Evolutionary conservation across 2,329 filamentous ascomycete genomes (phyloP), one percentile per base, ranked within the genome.

Genomic region (Penicillium sp.): DNA sequence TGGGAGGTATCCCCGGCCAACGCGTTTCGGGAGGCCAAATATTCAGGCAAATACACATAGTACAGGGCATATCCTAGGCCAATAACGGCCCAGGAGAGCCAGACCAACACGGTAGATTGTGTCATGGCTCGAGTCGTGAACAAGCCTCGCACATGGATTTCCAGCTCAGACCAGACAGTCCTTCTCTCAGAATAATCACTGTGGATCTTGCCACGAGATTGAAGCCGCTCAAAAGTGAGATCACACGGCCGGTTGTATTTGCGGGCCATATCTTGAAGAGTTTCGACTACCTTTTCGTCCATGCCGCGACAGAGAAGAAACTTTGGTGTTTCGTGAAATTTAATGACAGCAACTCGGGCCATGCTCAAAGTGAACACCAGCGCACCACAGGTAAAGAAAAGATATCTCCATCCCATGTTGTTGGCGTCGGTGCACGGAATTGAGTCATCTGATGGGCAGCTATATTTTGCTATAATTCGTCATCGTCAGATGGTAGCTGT

Each of bases 51-150:
- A 64, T 88, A 89, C 47, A 87, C 84, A 56, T 86, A 85, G 64
- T 85, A 89, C 0, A 89, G 72, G 0, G 85, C 85, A 58, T 88
- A 88, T 0, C 82, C 84, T 0, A 88, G 74, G 5, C 85, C 85
- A 36, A 87, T 85, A 1, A 85, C 61, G 0, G 78, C 75, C 85
- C 85, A 88, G 0, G 80, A 83, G 5, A 84, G 59, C 79, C 82
- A 86, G 52, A 88, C 81, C 49, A 88, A 67, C 1, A 69, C 50
- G 0, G 84, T 88, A 0, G 79, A 83, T 3, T 82, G 59, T 2
- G 72, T 78, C 43, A 87, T 78, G 44, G 73, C 76, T 47, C 64
- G 76, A 0, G 82, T 85, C 0, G 71, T 67, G 57, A 85, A 88
- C 2, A 89, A 74, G 4, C 84, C 84, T 27, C 73, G 71, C 18